Evolutionary conservation across 2,329 filamentous ascomycete species (phyloP).

Genomic region (Ceratocystis albifundus): DNA sequence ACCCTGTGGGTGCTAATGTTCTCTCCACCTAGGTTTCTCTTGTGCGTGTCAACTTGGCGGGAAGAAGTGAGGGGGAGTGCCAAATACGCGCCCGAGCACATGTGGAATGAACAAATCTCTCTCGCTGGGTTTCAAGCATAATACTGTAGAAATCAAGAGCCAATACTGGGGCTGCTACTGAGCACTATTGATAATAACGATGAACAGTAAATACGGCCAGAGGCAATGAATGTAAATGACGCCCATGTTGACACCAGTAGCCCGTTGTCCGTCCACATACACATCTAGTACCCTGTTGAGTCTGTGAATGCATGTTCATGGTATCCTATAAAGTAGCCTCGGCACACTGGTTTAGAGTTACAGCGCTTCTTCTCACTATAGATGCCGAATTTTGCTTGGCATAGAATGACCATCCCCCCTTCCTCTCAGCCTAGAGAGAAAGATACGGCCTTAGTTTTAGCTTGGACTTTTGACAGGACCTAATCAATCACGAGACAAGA

Average conservation of each 20-base stretch:
- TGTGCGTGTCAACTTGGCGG: neutral
- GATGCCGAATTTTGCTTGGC: neutral
- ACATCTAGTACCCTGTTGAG: neutral
- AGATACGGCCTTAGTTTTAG: neutral
- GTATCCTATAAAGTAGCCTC: neutral
- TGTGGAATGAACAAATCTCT: neutral
- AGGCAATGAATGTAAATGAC: too few relatives aligned
- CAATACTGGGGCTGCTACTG: neutral
- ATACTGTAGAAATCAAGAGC: neutral
- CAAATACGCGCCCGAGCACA: neutral
- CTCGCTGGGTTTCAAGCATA: neutral
- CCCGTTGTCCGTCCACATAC: too few relatives aligned
- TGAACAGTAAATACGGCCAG: too few relatives aligned
- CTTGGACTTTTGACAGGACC: neutral
- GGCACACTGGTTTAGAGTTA: neutral
- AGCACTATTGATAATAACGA: neutral
- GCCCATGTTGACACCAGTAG: too few relatives aligned
- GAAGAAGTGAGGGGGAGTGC: too few relatives aligned
- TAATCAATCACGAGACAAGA: constrained; percentile 7
- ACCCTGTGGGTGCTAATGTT: neutral
- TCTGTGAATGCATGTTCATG: neutral
- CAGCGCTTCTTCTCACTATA: neutral
- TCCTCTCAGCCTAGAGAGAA: neutral
- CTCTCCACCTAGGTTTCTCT: neutral
- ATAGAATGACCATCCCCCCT: neutral